These are phyloP conservation scores for Naganishia kalamii DNA, from an alignment of 768 basidiomycete genomes.

Conservation along the genomic window DNA sequence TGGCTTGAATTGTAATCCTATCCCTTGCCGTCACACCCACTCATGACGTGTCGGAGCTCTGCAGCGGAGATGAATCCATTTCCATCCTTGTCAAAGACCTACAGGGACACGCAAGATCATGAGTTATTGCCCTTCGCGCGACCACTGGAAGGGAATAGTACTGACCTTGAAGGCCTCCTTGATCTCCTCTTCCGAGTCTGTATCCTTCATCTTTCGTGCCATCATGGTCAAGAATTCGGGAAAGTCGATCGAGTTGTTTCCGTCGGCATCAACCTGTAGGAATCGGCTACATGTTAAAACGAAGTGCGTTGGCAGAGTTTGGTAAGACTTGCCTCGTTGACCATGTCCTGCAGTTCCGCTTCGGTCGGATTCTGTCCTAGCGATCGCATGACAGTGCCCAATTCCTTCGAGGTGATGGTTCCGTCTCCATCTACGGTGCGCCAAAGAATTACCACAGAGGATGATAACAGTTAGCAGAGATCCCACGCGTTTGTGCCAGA, in stretches of 20 bases:
- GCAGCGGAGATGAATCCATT: conserved; percentile 81
- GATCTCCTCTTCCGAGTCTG: conserved; percentile 89
- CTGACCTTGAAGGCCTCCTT: conserved; percentile 77
- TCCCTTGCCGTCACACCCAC: conserved; percentile 54
- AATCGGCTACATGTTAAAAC: not conserved
- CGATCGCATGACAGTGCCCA: conserved; percentile 89
- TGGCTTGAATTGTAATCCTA: not conserved
- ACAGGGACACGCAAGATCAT: not conserved
- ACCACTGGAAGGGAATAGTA: not conserved
- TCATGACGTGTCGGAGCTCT: conserved; percentile 88
- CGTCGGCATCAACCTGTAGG: conserved; percentile 66
- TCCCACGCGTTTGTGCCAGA: not conserved
- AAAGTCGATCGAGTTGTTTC: conserved; percentile 80
- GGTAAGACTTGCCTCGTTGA: conserved; percentile 59
- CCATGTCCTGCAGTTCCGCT: conserved; percentile 87
- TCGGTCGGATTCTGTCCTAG: conserved; percentile 89
- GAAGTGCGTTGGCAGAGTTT: not conserved
- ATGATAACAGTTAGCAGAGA: not conserved
- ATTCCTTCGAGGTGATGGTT: conserved; percentile 82
- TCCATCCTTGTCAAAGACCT: conserved; percentile 81
- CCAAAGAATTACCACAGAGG: too few species aligned
- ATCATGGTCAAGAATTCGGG: conserved; percentile 59
- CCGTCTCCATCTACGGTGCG: conserved; percentile 79
- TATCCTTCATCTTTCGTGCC: conserved; percentile 75
- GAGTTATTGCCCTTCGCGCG: not conserved